Conservation (phyloP, 345 rosid species). For the Gossypium mustelinum region DNA sequence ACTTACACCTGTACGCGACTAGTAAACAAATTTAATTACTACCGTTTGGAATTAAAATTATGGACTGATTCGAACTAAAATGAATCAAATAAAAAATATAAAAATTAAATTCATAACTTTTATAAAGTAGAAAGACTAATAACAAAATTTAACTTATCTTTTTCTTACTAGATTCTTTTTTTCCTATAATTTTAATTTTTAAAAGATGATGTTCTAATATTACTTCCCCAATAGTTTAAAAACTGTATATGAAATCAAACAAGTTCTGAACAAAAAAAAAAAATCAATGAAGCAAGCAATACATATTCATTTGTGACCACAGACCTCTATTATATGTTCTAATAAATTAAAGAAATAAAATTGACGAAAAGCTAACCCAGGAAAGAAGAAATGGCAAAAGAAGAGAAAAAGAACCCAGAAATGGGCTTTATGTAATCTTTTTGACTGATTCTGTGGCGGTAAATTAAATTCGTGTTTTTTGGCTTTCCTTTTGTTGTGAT, state of each 20-base stretch:
- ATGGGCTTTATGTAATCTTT: conserved; percentile 25
- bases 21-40: no score
- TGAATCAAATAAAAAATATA: no score
- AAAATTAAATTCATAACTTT: no score
- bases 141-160: no score
- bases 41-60: no score
- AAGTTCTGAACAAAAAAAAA: no score
- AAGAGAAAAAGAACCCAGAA: conserved; percentile 18
- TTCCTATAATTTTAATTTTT: neutral
- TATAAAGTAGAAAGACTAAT: no score
- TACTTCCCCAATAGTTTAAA: neutral
- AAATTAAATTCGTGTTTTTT: conserved; percentile 13
- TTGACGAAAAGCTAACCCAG: neutral
- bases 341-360: neutral
- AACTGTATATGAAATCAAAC: neutral
- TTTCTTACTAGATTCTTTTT: neutral
- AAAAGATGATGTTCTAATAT: neutral
- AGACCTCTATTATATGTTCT: neutral
- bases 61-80: no score
- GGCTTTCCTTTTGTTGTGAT: neutral
- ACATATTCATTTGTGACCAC: conserved; percentile 2
- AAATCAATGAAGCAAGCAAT: no score
- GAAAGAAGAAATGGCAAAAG: neutral
- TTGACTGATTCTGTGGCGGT: conserved; percentile 20
- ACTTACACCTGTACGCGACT: accelerated